Percentiles rank a stretch among this genome's conserved stretches.
phyloP scores from a whole-genome alignment of 2,329 filamentous ascomycete species.

The Decorospora gaudefroyi region DNA sequence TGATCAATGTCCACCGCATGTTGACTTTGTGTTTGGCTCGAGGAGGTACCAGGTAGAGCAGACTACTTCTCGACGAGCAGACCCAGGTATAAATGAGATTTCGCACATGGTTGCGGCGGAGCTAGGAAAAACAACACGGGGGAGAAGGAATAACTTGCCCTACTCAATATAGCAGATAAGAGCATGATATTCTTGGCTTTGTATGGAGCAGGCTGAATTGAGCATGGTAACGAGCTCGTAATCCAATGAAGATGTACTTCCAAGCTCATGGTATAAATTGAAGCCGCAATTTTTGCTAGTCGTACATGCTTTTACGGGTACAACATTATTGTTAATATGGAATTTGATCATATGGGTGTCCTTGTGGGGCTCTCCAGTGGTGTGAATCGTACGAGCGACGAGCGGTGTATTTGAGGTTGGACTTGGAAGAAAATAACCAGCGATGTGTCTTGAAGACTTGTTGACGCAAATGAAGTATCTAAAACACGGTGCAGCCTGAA shows the following conservation, averaged over 20 bases:
- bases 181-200: slow-evolving; percentile 11
- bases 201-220: slow-evolving; percentile 17
- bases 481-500: neutral
- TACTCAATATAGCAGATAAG: slow-evolving; percentile 20
- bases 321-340: slow-evolving; percentile 30
- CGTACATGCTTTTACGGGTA: slow-evolving; percentile 7
- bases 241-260: slow-evolving; percentile 13
- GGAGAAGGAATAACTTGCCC: slow-evolving; percentile 3
- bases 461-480: too few species aligned
- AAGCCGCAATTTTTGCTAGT: slow-evolving; percentile 13
- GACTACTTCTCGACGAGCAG: slow-evolving; percentile 1
- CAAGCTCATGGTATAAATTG: slow-evolving; percentile 15
- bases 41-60: neutral
- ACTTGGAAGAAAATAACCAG: neutral
- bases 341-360: slow-evolving; percentile 3
- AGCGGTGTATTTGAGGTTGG: neutral
- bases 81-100: slow-evolving; percentile 18
- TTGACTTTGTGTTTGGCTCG: neutral
- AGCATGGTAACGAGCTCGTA: slow-evolving; percentile 4
- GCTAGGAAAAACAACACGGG: slow-evolving; percentile 1
- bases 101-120: slow-evolving; percentile 4
- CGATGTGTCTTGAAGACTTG: too few species aligned
- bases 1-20: slow-evolving; percentile 30
- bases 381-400: neutral
- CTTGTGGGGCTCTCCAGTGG: slow-evolving; percentile 18